Conservation (phyloP, 2,329 filamentous ascomycete species). For the Monosporascus sp. region DNA sequence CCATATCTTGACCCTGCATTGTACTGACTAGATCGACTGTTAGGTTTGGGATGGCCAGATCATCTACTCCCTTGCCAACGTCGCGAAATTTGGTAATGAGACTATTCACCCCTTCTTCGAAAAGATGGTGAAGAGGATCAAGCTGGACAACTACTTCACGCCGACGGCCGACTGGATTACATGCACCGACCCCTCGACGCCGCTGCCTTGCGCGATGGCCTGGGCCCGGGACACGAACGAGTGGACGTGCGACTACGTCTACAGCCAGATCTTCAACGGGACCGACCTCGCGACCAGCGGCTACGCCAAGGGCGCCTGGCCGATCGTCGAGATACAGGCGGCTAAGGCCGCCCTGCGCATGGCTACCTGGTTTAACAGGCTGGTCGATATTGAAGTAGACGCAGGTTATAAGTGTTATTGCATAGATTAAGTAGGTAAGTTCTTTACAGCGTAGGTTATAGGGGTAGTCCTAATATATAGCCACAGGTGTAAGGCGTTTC, state of each 20-base stretch:
- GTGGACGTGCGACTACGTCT: slow-evolving; percentile 18
- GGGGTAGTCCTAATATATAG: no score
- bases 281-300: slow-evolving; percentile 16
- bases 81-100: slow-evolving; percentile 11
- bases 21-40: not conserved
- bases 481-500: no score
- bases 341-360: slow-evolving; percentile 16
- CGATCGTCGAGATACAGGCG: slow-evolving; percentile 15
- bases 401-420: no score
- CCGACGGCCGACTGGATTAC: slow-evolving; percentile 12
- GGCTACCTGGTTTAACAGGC: slow-evolving; percentile 15
- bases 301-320: slow-evolving; percentile 13
- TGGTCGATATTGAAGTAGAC: no score
- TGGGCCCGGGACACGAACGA: slow-evolving; percentile 18
- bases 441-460: no score
- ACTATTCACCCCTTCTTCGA: slow-evolving; percentile 16
- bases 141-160: slow-evolving; percentile 10
- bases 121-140: slow-evolving; percentile 9
- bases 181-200: slow-evolving; percentile 11
- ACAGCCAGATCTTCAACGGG: slow-evolving; percentile 15
- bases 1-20: not conserved
- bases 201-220: slow-evolving; percentile 7
- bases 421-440: no score
- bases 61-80: slow-evolving; percentile 26
- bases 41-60: slow-evolving; percentile 44